A percentile compares a stretch with the other conserved stretches of the same genome.
phyloP scores from a whole-genome alignment of 441 rosid species.

The Pelargonium citronellum region DNA sequence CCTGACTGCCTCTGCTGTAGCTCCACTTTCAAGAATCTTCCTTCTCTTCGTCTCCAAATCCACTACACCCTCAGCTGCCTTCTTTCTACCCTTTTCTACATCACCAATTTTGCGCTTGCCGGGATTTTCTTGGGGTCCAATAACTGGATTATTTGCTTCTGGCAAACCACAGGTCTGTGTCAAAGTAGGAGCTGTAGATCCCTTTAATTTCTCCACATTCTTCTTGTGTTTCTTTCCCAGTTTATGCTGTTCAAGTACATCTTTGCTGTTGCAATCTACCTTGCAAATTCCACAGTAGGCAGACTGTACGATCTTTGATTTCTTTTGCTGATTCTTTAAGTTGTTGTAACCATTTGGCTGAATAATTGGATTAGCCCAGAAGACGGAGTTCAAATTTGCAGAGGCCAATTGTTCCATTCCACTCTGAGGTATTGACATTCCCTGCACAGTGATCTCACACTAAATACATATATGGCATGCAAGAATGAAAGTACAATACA shows the following conservation, averaged over 20 bases:
- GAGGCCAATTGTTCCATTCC: constrained; percentile 21
- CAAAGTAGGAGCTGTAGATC: neutral
- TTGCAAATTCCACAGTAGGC: constrained; percentile 42
- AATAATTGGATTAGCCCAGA: constrained; percentile 18
- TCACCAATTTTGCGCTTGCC: constrained; percentile 14
- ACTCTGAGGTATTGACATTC: constrained; percentile 15
- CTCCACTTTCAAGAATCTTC: constrained; percentile 38
- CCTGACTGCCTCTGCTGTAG: constrained; percentile 37
- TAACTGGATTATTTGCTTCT: constrained; percentile 21
- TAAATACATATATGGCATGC: neutral
- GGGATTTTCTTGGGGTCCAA: constrained; percentile 33
- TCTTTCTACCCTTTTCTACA: constrained; percentile 20
- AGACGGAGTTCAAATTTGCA: constrained; percentile 19
- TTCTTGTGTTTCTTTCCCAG: constrained; percentile 52
- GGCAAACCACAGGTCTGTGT: neutral
- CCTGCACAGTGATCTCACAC: constrained; percentile 18
- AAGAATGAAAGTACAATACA: neutral
- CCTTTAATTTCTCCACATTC: constrained; percentile 34
- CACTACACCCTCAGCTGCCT: constrained; percentile 22
- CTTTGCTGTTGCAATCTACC: constrained; percentile 43
- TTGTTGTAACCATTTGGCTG: constrained; percentile 21
- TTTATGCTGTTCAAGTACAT: constrained; percentile 38
- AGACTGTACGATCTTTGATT: constrained; percentile 33
- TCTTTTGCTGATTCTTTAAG: constrained; percentile 30
- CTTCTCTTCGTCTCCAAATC: constrained; percentile 41